Percentiles rank a stretch among this genome's conserved stretches.
Evolutionary conservation across 495 filamentous ascomycete species (phyloP).

Genomic region (Glonium stellatum): DNA sequence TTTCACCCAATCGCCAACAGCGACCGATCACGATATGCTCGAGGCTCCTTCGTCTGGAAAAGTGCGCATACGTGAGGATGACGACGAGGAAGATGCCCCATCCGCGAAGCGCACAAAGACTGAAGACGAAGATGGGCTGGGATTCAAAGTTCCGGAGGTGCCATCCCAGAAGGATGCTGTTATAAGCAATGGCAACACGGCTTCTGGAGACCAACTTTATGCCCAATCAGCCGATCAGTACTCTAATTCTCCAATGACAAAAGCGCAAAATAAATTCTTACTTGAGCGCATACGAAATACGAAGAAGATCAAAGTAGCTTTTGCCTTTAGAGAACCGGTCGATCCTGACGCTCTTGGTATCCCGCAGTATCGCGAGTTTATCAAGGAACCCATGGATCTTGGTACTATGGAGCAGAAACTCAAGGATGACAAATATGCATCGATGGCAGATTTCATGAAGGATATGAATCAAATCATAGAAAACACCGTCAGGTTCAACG

Average conservation of each 20-base stretch:
- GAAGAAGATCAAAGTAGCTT: slow-evolving; percentile 73
- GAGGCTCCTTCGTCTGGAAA: slow-evolving; percentile 22
- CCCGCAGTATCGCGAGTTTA: slow-evolving; percentile 61
- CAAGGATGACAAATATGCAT: slow-evolving; percentile 57
- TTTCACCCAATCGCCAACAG: slow-evolving; percentile 12
- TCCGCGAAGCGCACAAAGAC: slow-evolving; percentile 30
- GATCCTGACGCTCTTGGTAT: slow-evolving; percentile 59
- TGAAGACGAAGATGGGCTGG: slow-evolving; percentile 9
- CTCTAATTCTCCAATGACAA: slow-evolving; percentile 41
- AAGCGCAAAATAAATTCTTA: slow-evolving; percentile 51
- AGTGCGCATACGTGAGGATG: slow-evolving; percentile 20
- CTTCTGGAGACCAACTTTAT: slow-evolving; percentile 9
- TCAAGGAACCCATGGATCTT: slow-evolving; percentile 77
- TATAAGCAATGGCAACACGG: background rate
- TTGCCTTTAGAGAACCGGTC: slow-evolving; percentile 68
- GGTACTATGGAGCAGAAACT: slow-evolving; percentile 72
- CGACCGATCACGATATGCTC: slow-evolving; percentile 23
- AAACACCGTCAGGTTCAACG: slow-evolving; percentile 79
- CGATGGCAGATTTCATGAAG: slow-evolving; percentile 55
- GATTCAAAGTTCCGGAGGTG: slow-evolving; percentile 30
- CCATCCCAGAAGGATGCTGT: slow-evolving; percentile 18
- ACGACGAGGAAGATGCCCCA: slow-evolving; percentile 17
- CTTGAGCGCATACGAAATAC: slow-evolving; percentile 55
- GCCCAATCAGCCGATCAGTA: slow-evolving; percentile 22
- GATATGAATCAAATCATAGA: slow-evolving; percentile 70